Base-by-base conservation (phyloP, 176 grass and related monocot species). In the Hordeum vulgare region DNA sequence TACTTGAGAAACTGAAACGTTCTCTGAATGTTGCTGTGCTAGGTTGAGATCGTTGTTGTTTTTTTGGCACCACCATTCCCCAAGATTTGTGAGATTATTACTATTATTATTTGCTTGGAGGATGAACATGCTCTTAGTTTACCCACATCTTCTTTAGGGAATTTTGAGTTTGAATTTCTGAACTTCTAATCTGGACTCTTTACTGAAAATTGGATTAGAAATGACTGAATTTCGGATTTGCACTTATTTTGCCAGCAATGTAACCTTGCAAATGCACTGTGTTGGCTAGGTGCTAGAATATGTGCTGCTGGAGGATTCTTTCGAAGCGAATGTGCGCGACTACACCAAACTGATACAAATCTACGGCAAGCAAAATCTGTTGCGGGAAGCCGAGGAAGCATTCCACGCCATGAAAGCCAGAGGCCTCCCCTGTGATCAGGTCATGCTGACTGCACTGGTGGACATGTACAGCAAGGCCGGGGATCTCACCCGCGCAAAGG, bases 281-380 rank as follows among this genome's bases (percentile, higher is more conserved):
- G 68, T 78, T 75, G 79, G 0, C 23, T 47, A 94, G 92, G 88
- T 97, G 56, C 56, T 91, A 45, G 90, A 93, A 54, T 81, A 88
- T 88, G 95, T 88, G 33, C 37, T 97, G 37, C 40, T 89, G 49
- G 89, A 92, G 34, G 79, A 87, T 83, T 89, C 91, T 61, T 99
- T 99, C 8, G 87, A 99, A 84, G 89, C 93, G 20, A 90, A 90
- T 71, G 67, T 92, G 23, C 89, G 93, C 0, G 96, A 96, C 80
- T 94, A 94, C 74, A 96, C 96, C 31, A 99, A 96, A 73, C 58
- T 94, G 54, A 92, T 99, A 64, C 83, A 92, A 67, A 86, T 86
- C 27, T 92, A 91, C 77, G 89, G 76, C 40, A 91, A 94, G 81
- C 96, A 86, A 66, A 90, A 94, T 40, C 75, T 90, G 25, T 90